phyloP scores from a whole-genome alignment of 495 filamentous ascomycete genomes.

The Echria macrotheca region DNA sequence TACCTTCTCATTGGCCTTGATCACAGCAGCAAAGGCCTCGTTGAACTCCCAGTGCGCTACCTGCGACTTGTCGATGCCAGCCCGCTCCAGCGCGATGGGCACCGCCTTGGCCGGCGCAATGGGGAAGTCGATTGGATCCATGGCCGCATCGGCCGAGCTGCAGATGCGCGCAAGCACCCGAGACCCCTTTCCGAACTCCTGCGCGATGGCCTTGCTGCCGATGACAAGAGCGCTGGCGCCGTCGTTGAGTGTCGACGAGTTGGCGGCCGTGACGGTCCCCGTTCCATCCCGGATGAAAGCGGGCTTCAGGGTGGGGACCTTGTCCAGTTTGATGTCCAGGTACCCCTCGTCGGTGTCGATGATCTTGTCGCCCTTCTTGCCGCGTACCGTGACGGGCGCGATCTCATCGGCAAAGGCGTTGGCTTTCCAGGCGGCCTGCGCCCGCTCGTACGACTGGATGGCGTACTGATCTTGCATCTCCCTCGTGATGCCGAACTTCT shows the following conservation, averaged over 20 bases:
- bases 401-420: slow-evolving; percentile 82
- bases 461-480: slow-evolving; percentile 88
- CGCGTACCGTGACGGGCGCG: slow-evolving; percentile 73
- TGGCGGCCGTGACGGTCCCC: slow-evolving; percentile 92
- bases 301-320: slow-evolving; percentile 79
- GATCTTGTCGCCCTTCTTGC: slow-evolving; percentile 75
- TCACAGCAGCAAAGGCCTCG: slow-evolving; percentile 94
- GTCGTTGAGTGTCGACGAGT: slow-evolving; percentile 88
- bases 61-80: slow-evolving; percentile 82
- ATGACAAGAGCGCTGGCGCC: slow-evolving; percentile 89
- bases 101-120: slow-evolving; percentile 89
- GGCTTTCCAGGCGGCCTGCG: slow-evolving; percentile 82
- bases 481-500: slow-evolving; percentile 73
- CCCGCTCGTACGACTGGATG: slow-evolving; percentile 77
- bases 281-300: slow-evolving; percentile 79
- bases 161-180: slow-evolving; percentile 81
- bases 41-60: slow-evolving; percentile 97
- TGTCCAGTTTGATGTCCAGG: slow-evolving; percentile 75
- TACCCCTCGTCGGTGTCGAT: slow-evolving; percentile 83
- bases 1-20: slow-evolving; percentile 90
- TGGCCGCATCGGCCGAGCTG: slow-evolving; percentile 80
- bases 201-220: slow-evolving; percentile 67
- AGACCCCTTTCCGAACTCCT: slow-evolving; percentile 64
- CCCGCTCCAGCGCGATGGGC: slow-evolving; percentile 79
- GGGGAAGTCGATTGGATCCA: slow-evolving; percentile 94